Evolutionary conservation across 169 alveolate species (phyloP), one percentile per base, ranked within the genome.

Genomic region (Cytauxzoon felis): DNA sequence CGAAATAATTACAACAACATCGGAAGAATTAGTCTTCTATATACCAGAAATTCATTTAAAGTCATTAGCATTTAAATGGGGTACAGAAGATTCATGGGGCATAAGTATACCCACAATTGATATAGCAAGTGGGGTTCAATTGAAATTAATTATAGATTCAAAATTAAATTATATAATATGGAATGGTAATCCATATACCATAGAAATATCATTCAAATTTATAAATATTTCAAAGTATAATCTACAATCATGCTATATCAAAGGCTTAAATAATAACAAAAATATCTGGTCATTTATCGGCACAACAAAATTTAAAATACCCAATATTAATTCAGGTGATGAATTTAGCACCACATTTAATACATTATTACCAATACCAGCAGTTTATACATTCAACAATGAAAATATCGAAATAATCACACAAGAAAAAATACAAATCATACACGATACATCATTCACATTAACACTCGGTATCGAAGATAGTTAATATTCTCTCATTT

Each of bases 361-460:
- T 41, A 63, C 50, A 19, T 26, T 73, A 18, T 23, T 73, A 6
- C 80, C 83, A 9, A 57, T 63, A 18, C 83, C 83, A 4, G 83
- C 79, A 50, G 51, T 62, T 21, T 73, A 73, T 30, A 8, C 26
- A 26, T 73, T 62, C 40, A 49, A 38, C 16, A 29, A 49, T 18
- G 51, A 18, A 2, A 4, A 49, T 42, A 23, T 62, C 62, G 40
- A 18, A 61, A 49, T 62, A 0, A 49, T n/a, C n/a, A n/a, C n/a
- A n/a, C n/a, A n/a, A n/a, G n/a, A n/a, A n/a, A n/a, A n/a, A n/a
- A n/a, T n/a, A n/a, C n/a, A n/a, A n/a, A n/a, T n/a, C n/a, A n/a
- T n/a, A n/a, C n/a, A n/a, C n/a, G n/a, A n/a, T n/a, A n/a, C n/a
- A n/a, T n/a, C n/a, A n/a, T n/a, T n/a, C n/a, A n/a, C n/a, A n/a